Percentiles rank a stretch among this genome's conserved stretches.
Evolutionary conservation across 2,329 filamentous ascomycete genomes (phyloP).

Genomic region (Fusarium sp.): DNA sequence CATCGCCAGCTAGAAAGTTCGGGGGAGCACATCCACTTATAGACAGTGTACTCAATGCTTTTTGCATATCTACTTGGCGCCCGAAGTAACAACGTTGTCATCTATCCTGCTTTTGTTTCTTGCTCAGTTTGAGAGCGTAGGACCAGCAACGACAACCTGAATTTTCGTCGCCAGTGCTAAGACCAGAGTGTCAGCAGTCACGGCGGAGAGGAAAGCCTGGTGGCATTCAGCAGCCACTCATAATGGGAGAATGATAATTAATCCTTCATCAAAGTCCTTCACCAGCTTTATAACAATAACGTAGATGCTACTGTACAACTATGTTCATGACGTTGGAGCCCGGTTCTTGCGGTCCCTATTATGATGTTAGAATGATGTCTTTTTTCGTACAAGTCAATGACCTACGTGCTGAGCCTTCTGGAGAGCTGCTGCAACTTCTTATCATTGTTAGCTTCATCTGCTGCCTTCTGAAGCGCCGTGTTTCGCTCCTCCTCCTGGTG

Average conservation of each 20-base stretch:
- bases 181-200: constrained; percentile 37
- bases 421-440: constrained; percentile 87
- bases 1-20: constrained; percentile 44
- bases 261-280: constrained; percentile 43
- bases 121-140: constrained; percentile 28
- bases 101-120: constrained; percentile 41
- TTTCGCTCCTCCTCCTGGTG: constrained; percentile 85
- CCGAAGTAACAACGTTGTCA: constrained; percentile 36
- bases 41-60: constrained; percentile 44
- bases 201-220: constrained; percentile 39
- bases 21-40: constrained; percentile 37
- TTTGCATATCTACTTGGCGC: constrained; percentile 41
- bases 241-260: constrained; percentile 31
- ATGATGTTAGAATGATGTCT: not conserved
- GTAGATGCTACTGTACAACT: constrained; percentile 46
- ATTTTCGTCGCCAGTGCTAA: constrained; percentile 17
- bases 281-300: constrained; percentile 41
- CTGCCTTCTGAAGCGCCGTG: constrained; percentile 87
- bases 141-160: constrained; percentile 21
- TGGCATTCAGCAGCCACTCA: constrained; percentile 36
- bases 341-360: constrained; percentile 50
- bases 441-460: constrained; percentile 92
- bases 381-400: not conserved
- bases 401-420: constrained; percentile 91
- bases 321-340: constrained; percentile 46